Percentiles rank a stretch among this genome's conserved stretches.
Conservation (phyloP, 495 filamentous ascomycete species). For the Talaromyces liani region DNA sequence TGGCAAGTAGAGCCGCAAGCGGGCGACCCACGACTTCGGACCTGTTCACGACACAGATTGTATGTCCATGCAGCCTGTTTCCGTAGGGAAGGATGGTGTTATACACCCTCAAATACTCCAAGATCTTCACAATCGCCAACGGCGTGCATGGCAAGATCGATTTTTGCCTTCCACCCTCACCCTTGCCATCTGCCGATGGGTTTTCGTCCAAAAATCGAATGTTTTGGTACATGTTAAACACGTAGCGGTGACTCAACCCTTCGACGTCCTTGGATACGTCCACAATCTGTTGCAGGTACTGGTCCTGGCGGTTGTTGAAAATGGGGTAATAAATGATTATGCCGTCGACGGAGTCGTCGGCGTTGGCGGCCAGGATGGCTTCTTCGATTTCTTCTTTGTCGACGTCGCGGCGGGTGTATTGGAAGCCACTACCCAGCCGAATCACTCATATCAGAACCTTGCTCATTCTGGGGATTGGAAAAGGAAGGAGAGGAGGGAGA, state of each 20-base stretch:
- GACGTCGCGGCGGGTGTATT: conserved; percentile 74
- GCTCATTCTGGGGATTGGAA: not conserved
- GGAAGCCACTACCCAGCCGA: conserved; percentile 72
- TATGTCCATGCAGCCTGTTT: conserved; percentile 83
- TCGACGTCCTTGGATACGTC: conserved; percentile 89
- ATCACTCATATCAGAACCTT: too few relatives aligned
- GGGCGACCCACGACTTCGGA: conserved; percentile 92
- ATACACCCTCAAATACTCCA: conserved; percentile 92
- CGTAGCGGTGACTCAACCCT: conserved; percentile 84
- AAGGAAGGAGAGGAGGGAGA: conserved; percentile 17
- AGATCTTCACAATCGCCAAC: conserved; percentile 88
- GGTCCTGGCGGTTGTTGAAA: conserved; percentile 80
- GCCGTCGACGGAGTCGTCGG: conserved; percentile 69
- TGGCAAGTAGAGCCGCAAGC: conserved; percentile 88
- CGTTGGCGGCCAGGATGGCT: conserved; percentile 72
- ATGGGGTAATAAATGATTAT: conserved; percentile 99
- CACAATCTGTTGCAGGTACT: conserved; percentile 93
- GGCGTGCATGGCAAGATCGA: conserved; percentile 93
- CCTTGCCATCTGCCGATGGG: not conserved
- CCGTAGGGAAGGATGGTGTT: conserved; percentile 93
- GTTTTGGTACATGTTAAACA: conserved; percentile 99
- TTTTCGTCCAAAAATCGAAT: conserved; percentile 77
- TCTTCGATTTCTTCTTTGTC: conserved; percentile 85
- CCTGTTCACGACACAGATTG: conserved; percentile 90
- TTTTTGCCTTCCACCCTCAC: conserved; percentile 46